Evolutionary conservation across 306 rosid species (phyloP).

Genomic region (Pterocarpus macrocarpus): DNA sequence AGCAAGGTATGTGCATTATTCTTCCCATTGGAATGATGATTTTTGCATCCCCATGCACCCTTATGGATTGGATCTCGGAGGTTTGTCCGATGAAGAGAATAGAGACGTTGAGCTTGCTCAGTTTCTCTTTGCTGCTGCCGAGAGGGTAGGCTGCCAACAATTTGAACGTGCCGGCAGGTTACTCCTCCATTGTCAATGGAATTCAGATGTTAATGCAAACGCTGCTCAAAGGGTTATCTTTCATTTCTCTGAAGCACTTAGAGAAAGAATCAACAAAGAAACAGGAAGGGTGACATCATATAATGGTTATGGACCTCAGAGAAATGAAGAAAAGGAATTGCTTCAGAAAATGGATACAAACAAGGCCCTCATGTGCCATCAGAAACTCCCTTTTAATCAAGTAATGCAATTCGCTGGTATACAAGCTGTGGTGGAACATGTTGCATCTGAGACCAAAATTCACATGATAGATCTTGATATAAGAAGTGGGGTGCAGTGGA

Average conservation of each 20-base stretch:
- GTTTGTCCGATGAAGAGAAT: slow-evolving; percentile 62
- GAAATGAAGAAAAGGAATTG: slow-evolving; percentile 24
- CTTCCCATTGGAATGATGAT: slow-evolving; percentile 56
- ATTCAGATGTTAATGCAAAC: slow-evolving; percentile 51
- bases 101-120: slow-evolving; percentile 80
- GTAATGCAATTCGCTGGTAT: slow-evolving; percentile 60
- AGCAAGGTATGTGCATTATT: slow-evolving; percentile 70
- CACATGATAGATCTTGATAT: slow-evolving; percentile 74
- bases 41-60: slow-evolving; percentile 58
- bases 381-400: slow-evolving; percentile 65
- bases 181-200: slow-evolving; percentile 63
- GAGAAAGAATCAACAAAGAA: slow-evolving; percentile 65
- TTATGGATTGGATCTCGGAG: slow-evolving; percentile 59
- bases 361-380: slow-evolving; percentile 43
- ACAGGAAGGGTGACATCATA: slow-evolving; percentile 41
- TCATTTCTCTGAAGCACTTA: slow-evolving; percentile 67
- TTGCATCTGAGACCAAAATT: slow-evolving; percentile 54
- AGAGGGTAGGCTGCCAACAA: slow-evolving; percentile 70
- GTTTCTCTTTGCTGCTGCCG: slow-evolving; percentile 73
- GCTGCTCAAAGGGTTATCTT: slow-evolving; percentile 65
- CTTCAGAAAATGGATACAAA: slow-evolving; percentile 31
- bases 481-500: slow-evolving; percentile 66
- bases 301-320: background rate
- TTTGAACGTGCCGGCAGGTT: slow-evolving; percentile 67
- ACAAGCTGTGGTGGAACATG: slow-evolving; percentile 73